phyloP scores from a whole-genome alignment of 2,329 filamentous ascomycete genomes.

The Fusarium zealandicum region DNA sequence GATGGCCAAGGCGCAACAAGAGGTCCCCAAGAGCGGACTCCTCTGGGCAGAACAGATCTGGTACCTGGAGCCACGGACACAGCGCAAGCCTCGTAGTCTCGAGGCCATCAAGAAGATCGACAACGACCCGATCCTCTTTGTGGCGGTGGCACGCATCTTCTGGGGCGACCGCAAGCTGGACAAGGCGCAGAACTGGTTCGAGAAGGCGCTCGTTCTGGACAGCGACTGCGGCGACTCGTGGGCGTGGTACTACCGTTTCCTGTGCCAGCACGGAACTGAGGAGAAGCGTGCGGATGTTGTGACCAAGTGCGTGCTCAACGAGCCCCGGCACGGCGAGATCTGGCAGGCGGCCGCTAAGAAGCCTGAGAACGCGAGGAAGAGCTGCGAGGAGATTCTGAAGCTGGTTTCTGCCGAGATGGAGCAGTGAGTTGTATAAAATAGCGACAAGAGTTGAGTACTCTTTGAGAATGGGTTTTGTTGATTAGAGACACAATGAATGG shows the following conservation, averaged over 20 bases:
- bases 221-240: slow-evolving; percentile 89
- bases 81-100: slow-evolving; percentile 87
- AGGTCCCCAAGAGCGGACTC: slow-evolving; percentile 85
- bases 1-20: slow-evolving; percentile 92
- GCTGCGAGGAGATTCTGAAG: slow-evolving; percentile 82
- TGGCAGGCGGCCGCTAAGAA: slow-evolving; percentile 91
- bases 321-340: slow-evolving; percentile 90
- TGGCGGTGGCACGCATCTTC: slow-evolving; percentile 93
- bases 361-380: slow-evolving; percentile 78
- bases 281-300: slow-evolving; percentile 90
- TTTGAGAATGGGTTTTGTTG: background rate
- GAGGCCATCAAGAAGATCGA: slow-evolving; percentile 98
- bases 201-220: slow-evolving; percentile 90
- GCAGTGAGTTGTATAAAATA: slow-evolving; percentile 23
- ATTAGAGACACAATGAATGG: background rate
- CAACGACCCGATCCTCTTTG: slow-evolving; percentile 86
- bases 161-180: slow-evolving; percentile 93
- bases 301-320: slow-evolving; percentile 79
- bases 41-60: slow-evolving; percentile 96
- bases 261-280: slow-evolving; percentile 89
- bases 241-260: slow-evolving; percentile 98
- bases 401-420: slow-evolving; percentile 67
- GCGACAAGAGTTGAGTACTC: background rate
- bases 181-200: slow-evolving; percentile 96
- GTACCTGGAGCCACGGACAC: slow-evolving; percentile 88